These are phyloP conservation scores for Kuraishia cidri DNA, from an alignment of 805 yeast species.

Conservation along the genomic window DNA sequence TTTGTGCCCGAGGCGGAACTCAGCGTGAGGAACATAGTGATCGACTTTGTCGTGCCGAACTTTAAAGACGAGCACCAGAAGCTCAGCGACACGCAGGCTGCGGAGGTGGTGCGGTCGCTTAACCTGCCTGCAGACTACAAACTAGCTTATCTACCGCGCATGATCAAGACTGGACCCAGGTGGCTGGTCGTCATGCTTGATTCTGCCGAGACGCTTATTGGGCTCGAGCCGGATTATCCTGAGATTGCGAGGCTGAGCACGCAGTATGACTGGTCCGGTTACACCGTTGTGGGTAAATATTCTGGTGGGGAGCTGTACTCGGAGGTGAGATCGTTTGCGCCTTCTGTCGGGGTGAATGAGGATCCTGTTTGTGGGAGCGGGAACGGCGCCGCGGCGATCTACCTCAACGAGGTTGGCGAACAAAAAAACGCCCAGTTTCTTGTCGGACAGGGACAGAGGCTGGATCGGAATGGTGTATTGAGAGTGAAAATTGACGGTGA, in stretches of 20 bases:
- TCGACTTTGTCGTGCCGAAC: too few relatives aligned
- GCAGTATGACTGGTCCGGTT: slow-evolving; percentile 20
- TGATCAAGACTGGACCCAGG: slow-evolving; percentile 35
- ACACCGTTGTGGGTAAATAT: slow-evolving; percentile 27
- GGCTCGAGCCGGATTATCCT: slow-evolving; percentile 21
- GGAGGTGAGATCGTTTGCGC: slow-evolving; percentile 37
- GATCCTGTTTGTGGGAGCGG: slow-evolving; percentile 53
- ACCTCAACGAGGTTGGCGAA: background rate
- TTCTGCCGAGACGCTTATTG: slow-evolving; percentile 20
- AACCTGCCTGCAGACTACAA: slow-evolving; percentile 7
- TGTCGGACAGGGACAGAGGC: slow-evolving; percentile 1
- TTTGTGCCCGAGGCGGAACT: slow-evolving; percentile 12
- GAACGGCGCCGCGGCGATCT: slow-evolving; percentile 9
- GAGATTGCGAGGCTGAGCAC: slow-evolving; percentile 11
- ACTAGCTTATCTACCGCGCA: background rate
- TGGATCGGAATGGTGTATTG: background rate
- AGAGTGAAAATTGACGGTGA: background rate
- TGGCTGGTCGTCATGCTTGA: slow-evolving; percentile 31
- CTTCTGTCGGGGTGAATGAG: slow-evolving; percentile 25
- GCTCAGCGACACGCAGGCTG: slow-evolving; percentile 8
- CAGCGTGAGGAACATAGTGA: slow-evolving; percentile 1
- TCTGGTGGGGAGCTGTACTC: slow-evolving; percentile 12
- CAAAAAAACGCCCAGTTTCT: background rate
- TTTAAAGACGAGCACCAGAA: too few relatives aligned
- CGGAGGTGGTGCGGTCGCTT: background rate